These are phyloP conservation scores for Xylaria polymorpha DNA, from an alignment of 2,329 filamentous ascomycete genomes.

Conservation along the genomic window DNA sequence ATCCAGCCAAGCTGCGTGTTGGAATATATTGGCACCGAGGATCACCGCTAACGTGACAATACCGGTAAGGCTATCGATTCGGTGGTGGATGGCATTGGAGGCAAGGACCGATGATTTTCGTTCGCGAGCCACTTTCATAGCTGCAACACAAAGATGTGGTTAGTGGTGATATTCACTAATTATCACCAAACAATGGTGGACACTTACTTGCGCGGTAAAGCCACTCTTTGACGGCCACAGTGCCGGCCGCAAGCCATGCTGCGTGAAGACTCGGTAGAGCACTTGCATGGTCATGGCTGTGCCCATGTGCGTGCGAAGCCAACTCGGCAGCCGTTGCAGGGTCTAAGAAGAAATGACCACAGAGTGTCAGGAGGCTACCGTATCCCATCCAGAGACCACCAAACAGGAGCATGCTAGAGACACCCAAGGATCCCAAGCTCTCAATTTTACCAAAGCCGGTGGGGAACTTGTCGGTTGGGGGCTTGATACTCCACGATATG, in stretches of 20 bases:
- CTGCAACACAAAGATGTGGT: constrained; percentile 58
- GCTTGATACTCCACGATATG: constrained; percentile 90
- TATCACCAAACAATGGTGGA: background rate
- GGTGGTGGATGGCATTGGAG: constrained; percentile 96
- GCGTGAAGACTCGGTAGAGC: constrained; percentile 88
- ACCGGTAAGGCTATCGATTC: constrained; percentile 93
- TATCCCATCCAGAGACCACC: constrained; percentile 94
- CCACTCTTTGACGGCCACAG: constrained; percentile 95
- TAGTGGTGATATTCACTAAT: constrained; percentile 39
- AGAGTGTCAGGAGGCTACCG: constrained; percentile 76
- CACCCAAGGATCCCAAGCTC: constrained; percentile 90
- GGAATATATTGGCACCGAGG: constrained; percentile 85
- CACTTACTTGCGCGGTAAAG: constrained; percentile 94
- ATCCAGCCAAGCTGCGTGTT: constrained; percentile 91
- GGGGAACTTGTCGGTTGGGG: constrained; percentile 85
- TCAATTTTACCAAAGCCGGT: constrained; percentile 98
- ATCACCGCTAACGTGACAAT: constrained; percentile 93
- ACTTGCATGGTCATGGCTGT: constrained; percentile 73
- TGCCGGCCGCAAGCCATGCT: constrained; percentile 91
- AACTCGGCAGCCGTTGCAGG: constrained; percentile 64
- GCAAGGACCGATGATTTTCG: constrained; percentile 95
- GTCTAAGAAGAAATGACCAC: constrained; percentile 79
- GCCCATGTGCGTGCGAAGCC: constrained; percentile 68
- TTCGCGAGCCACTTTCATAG: constrained; percentile 94
- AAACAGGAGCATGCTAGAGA: constrained; percentile 88